Conservation (phyloP, 1,284 basidiomycete genomes). For the Exobasidium rhododendri region DNA sequence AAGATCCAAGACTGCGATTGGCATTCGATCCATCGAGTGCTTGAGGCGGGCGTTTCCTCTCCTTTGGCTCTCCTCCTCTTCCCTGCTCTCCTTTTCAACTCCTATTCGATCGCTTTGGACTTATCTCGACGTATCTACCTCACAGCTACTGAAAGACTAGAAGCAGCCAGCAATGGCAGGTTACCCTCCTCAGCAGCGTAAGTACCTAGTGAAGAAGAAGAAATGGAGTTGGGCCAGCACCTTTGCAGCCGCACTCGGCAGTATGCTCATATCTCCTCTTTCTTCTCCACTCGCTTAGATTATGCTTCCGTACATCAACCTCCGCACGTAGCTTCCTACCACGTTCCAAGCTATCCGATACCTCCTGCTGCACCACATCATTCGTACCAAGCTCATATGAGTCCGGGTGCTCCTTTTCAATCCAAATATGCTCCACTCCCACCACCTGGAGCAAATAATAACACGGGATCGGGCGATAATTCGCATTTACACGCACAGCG, state of each 20-base stretch:
- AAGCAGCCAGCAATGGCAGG: conserved; percentile 9
- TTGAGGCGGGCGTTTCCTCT: too few species aligned
- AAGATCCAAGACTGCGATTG: too few species aligned
- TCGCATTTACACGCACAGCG: conserved; percentile 1
- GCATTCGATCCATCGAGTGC: too few species aligned
- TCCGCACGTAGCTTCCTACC: neutral
- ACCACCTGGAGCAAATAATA: neutral
- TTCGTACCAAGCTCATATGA: conserved; percentile 1
- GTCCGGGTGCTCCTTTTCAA: neutral
- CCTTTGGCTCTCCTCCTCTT: too few species aligned
- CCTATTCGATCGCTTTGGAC: too few species aligned
- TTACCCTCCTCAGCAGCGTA: conserved; percentile 11
- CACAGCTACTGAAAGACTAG: too few species aligned
- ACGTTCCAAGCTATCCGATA: neutral
- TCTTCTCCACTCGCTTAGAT: neutral
- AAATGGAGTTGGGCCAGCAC: neutral
- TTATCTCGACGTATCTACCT: too few species aligned
- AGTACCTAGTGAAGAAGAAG: neutral
- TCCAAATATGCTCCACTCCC: neutral
- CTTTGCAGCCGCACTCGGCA: neutral
- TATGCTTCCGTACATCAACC: conserved; percentile 1
- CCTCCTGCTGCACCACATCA: neutral
- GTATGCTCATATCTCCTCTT: neutral
- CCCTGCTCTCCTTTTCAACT: too few species aligned
- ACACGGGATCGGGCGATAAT: neutral